These are phyloP conservation scores for Penicillium sp. DNA, from an alignment of 2,329 filamentous ascomycete species.

Conservation along the genomic window DNA sequence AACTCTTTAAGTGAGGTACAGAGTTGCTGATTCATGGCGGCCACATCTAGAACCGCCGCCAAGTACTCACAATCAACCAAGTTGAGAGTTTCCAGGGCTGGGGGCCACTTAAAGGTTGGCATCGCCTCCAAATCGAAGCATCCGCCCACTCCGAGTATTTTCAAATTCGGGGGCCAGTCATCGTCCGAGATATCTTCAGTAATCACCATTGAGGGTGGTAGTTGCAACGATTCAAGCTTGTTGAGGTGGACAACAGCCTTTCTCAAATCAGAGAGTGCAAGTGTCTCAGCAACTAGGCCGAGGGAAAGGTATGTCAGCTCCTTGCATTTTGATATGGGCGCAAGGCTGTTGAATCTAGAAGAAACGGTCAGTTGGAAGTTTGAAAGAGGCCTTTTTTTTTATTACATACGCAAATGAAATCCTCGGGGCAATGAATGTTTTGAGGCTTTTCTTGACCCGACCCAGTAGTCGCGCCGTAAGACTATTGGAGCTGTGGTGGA, in stretches of 20 bases:
- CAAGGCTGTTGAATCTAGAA: slow-evolving; percentile 54
- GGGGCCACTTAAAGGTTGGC: slow-evolving; percentile 12
- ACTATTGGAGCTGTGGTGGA: slow-evolving; percentile 61
- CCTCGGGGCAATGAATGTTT: slow-evolving; percentile 59
- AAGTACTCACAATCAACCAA: slow-evolving; percentile 1
- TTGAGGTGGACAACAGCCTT: slow-evolving; percentile 51
- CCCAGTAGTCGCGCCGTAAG: slow-evolving; percentile 59
- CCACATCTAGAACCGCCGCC: not conserved
- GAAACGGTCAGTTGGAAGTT: not conserved
- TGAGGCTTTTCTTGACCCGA: slow-evolving; percentile 53
- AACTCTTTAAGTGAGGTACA: not conserved
- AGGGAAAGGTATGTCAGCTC: slow-evolving; percentile 55
- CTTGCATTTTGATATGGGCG: slow-evolving; percentile 57
- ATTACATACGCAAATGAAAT: slow-evolving; percentile 56
- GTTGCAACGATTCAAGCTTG: slow-evolving; percentile 47
- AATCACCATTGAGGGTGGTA: slow-evolving; percentile 31
- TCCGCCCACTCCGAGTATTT: slow-evolving; percentile 5
- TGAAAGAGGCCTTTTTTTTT: not conserved
- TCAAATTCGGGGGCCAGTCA: slow-evolving; percentile 9
- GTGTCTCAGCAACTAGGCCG: slow-evolving; percentile 53
- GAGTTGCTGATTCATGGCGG: slow-evolving; percentile 7
- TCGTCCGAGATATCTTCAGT: slow-evolving; percentile 2
- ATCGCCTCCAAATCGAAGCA: not conserved
- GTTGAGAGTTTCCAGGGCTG: not conserved
- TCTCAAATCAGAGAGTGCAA: slow-evolving; percentile 52